Evolutionary conservation across 768 basidiomycete species (phyloP).

Genomic region (Collybiopsis confluens): DNA sequence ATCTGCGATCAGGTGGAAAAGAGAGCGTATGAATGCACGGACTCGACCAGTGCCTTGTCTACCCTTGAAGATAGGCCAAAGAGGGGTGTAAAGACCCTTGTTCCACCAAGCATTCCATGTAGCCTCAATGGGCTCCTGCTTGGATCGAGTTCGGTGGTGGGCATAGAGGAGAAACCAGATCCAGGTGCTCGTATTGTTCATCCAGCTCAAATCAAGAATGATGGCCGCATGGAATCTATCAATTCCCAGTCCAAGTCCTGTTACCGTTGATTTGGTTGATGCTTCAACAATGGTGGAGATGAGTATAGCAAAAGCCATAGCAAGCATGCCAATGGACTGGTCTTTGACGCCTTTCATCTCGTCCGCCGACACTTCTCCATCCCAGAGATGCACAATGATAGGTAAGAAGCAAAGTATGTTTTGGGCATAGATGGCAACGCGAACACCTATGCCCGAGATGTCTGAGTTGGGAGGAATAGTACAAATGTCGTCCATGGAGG

Average conservation of each 20-base stretch:
- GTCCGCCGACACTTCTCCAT: too few relatives aligned
- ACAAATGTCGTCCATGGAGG: too few relatives aligned
- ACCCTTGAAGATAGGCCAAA: not conserved
- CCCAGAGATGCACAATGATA: too few relatives aligned
- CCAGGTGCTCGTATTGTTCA: slow-evolving; percentile 10
- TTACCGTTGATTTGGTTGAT: not conserved
- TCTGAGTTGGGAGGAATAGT: too few relatives aligned
- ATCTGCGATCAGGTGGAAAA: not conserved
- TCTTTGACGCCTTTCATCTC: too few relatives aligned
- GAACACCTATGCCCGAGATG: too few relatives aligned
- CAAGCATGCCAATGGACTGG: too few relatives aligned
- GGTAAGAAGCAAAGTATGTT: too few relatives aligned
- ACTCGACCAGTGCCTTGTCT: not conserved
- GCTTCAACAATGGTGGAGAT: slow-evolving; percentile 11
- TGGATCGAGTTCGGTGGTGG: not conserved
- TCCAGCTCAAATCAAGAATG: slow-evolving; percentile 12
- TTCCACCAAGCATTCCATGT: not conserved
- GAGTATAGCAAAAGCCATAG: slow-evolving; percentile 12
- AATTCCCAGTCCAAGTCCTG: not conserved
- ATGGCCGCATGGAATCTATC: slow-evolving; percentile 5
- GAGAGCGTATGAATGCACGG: not conserved
- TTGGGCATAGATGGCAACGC: too few relatives aligned
- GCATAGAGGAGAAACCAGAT: slow-evolving; percentile 4
- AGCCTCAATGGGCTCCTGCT: too few relatives aligned
- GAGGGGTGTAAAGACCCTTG: not conserved